Percentiles rank a stretch among this genome's conserved stretches.
Evolutionary conservation across 441 rosid genomes (phyloP).

Genomic region (Erysimum pusillum): DNA sequence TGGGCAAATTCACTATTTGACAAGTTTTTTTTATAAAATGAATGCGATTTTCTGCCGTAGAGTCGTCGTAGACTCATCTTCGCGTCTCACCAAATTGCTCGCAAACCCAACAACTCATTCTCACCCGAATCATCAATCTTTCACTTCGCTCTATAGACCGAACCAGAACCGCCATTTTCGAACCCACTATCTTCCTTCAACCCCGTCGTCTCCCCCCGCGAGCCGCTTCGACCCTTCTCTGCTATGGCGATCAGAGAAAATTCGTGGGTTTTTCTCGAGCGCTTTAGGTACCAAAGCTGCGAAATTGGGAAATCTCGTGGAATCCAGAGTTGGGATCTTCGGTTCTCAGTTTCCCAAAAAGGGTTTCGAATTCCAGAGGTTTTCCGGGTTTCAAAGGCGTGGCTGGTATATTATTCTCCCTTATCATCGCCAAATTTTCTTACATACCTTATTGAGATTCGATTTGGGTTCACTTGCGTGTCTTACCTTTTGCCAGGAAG

Average conservation of each 20-base stretch:
- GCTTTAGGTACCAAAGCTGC: constrained; percentile 49
- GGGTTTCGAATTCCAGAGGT: constrained; percentile 45
- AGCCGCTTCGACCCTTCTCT: constrained; percentile 46
- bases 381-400: constrained; percentile 50
- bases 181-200: constrained; percentile 39
- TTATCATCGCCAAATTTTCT: constrained; percentile 11
- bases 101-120: constrained; percentile 36
- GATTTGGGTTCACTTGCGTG: constrained; percentile 9
- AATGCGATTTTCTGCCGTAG: constrained; percentile 58
- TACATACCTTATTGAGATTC: not conserved
- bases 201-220: constrained; percentile 13
- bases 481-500: constrained; percentile 60
- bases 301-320: constrained; percentile 47
- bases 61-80: constrained; percentile 50
- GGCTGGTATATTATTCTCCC: constrained; percentile 52
- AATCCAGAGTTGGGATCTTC: constrained; percentile 51
- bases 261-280: constrained; percentile 52
- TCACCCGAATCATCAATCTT: constrained; percentile 44
- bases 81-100: constrained; percentile 50
- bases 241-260: constrained; percentile 48
- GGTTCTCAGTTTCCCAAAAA: constrained; percentile 53
- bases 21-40: constrained; percentile 49
- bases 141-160: constrained; percentile 49
- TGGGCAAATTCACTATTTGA: not conserved
- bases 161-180: constrained; percentile 45